Conservation (phyloP, 768 basidiomycete genomes). For the Tubosaeta sp. region DNA sequence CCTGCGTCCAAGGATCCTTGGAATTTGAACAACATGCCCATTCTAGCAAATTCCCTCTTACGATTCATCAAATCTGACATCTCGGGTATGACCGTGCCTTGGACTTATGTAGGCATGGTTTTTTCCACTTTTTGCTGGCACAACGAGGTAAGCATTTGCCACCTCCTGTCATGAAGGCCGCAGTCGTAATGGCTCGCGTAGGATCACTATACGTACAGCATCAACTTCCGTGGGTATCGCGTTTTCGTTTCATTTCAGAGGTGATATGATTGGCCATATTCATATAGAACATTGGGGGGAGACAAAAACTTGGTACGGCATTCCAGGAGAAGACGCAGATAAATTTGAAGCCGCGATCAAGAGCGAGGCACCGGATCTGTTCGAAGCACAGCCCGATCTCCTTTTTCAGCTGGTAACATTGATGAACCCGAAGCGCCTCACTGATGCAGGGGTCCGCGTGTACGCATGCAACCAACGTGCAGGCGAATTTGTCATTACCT, state of each 20-base stretch:
- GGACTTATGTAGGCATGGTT: constrained; percentile 99
- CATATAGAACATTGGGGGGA: constrained; percentile 94
- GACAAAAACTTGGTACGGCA: constrained; percentile 99
- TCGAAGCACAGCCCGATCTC: constrained; percentile 95
- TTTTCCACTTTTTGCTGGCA: constrained; percentile 99
- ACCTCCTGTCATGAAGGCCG: constrained; percentile 15
- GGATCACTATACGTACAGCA: constrained; percentile 97
- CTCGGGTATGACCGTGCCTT: constrained; percentile 98
- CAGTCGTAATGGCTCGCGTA: constrained; percentile 33
- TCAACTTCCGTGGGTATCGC: constrained; percentile 76
- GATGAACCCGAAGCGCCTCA: constrained; percentile 89
- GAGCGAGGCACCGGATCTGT: constrained; percentile 93
- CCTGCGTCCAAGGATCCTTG: constrained; percentile 87
- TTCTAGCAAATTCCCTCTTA: constrained; percentile 85
- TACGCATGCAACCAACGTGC: constrained; percentile 95
- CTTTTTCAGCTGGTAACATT: constrained; percentile 97
- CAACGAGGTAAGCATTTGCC: constrained; percentile 67
- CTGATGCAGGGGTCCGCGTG: constrained; percentile 85
- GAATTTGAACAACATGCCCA: constrained; percentile 98
- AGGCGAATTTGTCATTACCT: constrained; percentile 96
- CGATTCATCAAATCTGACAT: constrained; percentile 99
- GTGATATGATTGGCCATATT: constrained; percentile 24
- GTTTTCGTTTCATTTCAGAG: constrained; percentile 13
- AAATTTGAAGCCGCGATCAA: constrained; percentile 96
- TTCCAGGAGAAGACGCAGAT: constrained; percentile 92